Conservation (phyloP, 192 early-diverging fungal species). For the Coemansia guatemalensis region DNA sequence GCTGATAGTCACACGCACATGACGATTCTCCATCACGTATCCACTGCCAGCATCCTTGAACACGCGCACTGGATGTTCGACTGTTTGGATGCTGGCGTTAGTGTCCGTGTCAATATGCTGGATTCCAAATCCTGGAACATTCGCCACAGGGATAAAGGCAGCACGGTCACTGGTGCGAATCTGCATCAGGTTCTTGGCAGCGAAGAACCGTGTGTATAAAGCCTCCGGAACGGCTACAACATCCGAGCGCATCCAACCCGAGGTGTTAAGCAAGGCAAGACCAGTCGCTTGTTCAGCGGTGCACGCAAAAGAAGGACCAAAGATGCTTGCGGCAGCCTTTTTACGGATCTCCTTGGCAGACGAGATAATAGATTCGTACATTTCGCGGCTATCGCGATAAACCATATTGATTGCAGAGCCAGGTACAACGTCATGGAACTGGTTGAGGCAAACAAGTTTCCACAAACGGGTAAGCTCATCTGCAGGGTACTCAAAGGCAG, state of each 20-base stretch:
- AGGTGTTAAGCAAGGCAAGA: constrained; percentile 61
- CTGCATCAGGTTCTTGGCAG: constrained; percentile 3
- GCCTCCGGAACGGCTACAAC: constrained; percentile 61
- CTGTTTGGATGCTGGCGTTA: background rate
- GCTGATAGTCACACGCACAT: constrained; percentile 69
- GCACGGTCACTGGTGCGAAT: constrained; percentile 10
- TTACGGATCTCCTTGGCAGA: constrained; percentile 52
- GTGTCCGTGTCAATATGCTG: constrained; percentile 1
- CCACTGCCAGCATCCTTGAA: constrained; percentile 15
- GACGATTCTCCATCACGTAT: constrained; percentile 71
- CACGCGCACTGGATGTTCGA: background rate
- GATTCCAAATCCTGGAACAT: constrained; percentile 30
- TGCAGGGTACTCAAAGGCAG: constrained; percentile 64
- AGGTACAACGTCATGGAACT: constrained; percentile 97
- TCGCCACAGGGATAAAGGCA: constrained; percentile 14
- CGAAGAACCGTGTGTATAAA: background rate
- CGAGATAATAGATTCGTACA: constrained; percentile 31
- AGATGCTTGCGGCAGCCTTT: constrained; percentile 42
- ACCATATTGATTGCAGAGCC: constrained; percentile 89
- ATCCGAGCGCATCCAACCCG: constrained; percentile 65
- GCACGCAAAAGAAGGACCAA: constrained; percentile 8
- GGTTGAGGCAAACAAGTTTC: constrained; percentile 88
- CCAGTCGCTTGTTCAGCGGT: background rate
- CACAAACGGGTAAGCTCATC: constrained; percentile 76
- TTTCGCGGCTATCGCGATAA: constrained; percentile 77